phyloP scores from a whole-genome alignment of 345 rosid species.

The Melaleuca alternifolia region DNA sequence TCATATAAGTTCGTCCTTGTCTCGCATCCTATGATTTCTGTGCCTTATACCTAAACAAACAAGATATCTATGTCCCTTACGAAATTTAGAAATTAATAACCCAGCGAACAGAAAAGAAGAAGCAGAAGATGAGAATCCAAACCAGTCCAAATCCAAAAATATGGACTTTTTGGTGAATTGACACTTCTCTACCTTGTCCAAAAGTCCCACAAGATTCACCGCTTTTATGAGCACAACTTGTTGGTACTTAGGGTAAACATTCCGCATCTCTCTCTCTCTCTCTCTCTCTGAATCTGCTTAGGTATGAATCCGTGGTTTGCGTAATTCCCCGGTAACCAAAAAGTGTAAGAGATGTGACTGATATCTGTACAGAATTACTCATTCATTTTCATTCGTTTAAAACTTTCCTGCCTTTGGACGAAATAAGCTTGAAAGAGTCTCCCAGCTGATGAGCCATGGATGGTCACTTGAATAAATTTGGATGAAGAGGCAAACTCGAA shows the following conservation, averaged over 20 bases:
- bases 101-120: background rate
- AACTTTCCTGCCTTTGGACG: background rate
- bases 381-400: background rate
- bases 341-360: background rate
- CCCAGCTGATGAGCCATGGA: background rate
- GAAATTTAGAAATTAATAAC: background rate
- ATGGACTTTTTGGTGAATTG: background rate
- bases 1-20: background rate
- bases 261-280: background rate
- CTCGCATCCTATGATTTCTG: background rate
- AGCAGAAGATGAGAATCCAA: background rate
- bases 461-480: background rate
- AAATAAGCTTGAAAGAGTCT: background rate
- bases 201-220: background rate
- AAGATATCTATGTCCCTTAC: background rate
- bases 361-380: background rate
- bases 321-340: background rate
- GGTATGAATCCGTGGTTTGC: background rate
- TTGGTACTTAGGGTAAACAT: background rate
- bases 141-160: background rate
- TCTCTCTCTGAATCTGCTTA: background rate
- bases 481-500: background rate
- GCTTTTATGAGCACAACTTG: background rate
- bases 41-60: too few relatives aligned
- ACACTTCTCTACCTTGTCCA: background rate